Base-by-base conservation (phyloP, 176 grass and related monocot genomes). In the Ananas comosus region DNA sequence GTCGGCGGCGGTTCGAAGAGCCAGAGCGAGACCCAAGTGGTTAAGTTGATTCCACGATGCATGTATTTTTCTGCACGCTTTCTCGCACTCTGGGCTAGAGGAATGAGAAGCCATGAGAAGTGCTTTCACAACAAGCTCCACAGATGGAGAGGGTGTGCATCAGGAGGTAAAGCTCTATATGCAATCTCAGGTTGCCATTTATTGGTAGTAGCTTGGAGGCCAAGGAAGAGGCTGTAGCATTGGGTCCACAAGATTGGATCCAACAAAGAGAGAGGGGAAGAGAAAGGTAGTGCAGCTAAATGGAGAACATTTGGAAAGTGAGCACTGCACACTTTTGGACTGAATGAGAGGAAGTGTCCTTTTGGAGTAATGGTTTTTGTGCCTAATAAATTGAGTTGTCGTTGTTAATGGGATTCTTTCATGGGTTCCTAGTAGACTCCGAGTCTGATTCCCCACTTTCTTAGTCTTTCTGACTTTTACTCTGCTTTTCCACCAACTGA, bases 11-110 rank as follows among this genome's bases (percentile, higher is more conserved):
- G 68, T 86, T 74, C 75, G 68, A 6, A 3, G 71, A 50, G 89
- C 89, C 80, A 97, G 72, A 71, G 83, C 68, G 10, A 68, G 69
- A 53, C 74, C 83, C 24, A 97, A 33, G 10, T 73, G 53, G 49
- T 69, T 75, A 33, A 86, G 73, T 74, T 87, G 75, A 66, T 80
- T 65, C 82, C 81, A 64, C 28, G 77, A 74, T 2, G 51, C 74
- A 17, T 87, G 86, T 57, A 97, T 97, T 80, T 90, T 86, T 81
- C 64, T 71, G 74, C 94, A 93, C 28, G 64, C 86, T 25, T 50
- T 80, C 13, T 90, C 82, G 2, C 63, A 78, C 16, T 50, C 13
- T 12, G 56, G 4, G 0, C 24, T 48, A 7, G 24, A 54, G 53
- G 67, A 68, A 24, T 52, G 16, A 53, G 25, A 29, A 69, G 27